Evolutionary conservation across 768 basidiomycete genomes (phyloP).

Genomic region (Tulasnella sp.): DNA sequence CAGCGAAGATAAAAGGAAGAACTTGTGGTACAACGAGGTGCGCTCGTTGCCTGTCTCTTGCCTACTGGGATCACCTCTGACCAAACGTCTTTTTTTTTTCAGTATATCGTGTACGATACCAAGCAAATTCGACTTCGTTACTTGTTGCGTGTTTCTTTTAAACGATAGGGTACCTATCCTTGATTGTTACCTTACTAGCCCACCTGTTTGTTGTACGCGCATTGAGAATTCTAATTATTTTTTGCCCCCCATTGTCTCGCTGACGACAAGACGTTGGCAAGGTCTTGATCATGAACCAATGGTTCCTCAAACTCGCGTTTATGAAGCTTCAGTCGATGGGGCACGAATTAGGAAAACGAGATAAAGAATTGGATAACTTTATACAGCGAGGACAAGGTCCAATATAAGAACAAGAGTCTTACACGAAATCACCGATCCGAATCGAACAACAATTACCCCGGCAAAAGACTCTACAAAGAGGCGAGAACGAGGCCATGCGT

Average conservation of each 20-base stretch:
- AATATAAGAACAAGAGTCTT: not conserved
- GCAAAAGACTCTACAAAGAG: not conserved
- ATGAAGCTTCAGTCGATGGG: no score
- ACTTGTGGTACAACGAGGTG: slow-evolving; percentile 53
- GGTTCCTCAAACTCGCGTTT: not conserved
- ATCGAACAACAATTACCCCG: not conserved
- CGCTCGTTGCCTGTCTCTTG: slow-evolving; percentile 19
- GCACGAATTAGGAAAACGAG: not conserved
- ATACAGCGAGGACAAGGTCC: not conserved
- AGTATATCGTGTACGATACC: slow-evolving; percentile 57
- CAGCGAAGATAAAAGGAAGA: slow-evolving; percentile 37
- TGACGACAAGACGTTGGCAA: not conserved
- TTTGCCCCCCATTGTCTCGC: not conserved
- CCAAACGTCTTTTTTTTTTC: slow-evolving; percentile 5
- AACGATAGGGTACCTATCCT: not conserved
- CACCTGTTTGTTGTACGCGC: not conserved
- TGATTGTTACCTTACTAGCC: not conserved
- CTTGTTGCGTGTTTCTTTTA: slow-evolving; percentile 13
- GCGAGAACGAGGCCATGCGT: not conserved
- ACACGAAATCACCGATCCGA: not conserved
- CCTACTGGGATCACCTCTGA: not conserved
- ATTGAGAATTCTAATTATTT: not conserved
- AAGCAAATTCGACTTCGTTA: slow-evolving; percentile 48
- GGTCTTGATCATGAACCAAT: not conserved
- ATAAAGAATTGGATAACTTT: not conserved